Percentiles rank a stretch among this genome's conserved stretches.
These are phyloP conservation scores for Pichia sp. DNA, from an alignment of 1,139 yeast genomes.

Conservation along the genomic window DNA sequence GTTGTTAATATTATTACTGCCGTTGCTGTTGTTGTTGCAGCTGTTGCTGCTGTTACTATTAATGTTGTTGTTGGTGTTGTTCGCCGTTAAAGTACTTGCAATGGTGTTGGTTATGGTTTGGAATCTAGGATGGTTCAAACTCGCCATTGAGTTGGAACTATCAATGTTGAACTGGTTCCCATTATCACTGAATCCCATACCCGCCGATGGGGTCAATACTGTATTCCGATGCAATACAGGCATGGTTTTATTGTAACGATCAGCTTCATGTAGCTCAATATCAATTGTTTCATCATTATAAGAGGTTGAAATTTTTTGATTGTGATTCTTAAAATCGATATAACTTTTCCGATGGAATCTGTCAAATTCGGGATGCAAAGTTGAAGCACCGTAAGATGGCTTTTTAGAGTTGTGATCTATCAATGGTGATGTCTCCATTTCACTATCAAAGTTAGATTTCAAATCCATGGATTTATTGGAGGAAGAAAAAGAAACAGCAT, in stretches of 20 bases:
- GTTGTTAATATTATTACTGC: neutral
- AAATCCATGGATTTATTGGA: neutral
- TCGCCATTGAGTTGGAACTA: neutral
- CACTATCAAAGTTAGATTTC: neutral
- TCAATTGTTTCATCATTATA: slow-evolving; percentile 25
- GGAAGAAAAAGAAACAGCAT: neutral
- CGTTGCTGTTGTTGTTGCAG: neutral
- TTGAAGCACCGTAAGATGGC: slow-evolving; percentile 4
- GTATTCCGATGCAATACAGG: neutral
- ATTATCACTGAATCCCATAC: slow-evolving; percentile 14
- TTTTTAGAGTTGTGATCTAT: neutral
- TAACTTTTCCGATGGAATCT: slow-evolving; percentile 13
- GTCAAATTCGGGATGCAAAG: neutral
- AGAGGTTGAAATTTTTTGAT: slow-evolving; percentile 7
- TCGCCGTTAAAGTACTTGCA: neutral
- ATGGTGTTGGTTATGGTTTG: neutral
- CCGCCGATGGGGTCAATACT: slow-evolving; percentile 12
- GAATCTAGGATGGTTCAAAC: neutral
- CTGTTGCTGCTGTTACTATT: neutral
- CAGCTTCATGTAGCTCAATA: slow-evolving; percentile 26
- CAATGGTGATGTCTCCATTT: slow-evolving; percentile 16
- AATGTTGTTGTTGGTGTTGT: too few species aligned
- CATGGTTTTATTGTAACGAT: slow-evolving; percentile 8
- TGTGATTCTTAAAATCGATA: slow-evolving; percentile 15
- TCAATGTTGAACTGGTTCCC: neutral